Evolutionary conservation across 768 basidiomycete genomes (phyloP).

Genomic region (Lentinula guzmanii): DNA sequence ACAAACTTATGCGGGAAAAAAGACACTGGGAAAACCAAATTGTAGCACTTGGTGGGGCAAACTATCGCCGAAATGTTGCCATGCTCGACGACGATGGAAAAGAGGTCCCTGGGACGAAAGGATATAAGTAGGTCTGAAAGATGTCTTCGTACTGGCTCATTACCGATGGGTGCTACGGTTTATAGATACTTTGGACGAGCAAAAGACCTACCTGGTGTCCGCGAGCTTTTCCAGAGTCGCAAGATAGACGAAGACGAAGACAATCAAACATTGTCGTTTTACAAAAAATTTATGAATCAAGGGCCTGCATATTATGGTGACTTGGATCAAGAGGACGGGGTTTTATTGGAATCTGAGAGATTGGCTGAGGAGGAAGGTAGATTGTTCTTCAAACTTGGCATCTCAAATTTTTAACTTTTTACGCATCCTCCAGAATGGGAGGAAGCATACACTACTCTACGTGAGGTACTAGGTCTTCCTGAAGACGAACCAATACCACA

Average conservation of each 20-base stretch:
- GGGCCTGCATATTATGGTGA: slow-evolving; percentile 91
- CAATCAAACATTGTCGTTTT: slow-evolving; percentile 64
- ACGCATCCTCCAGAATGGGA: slow-evolving; percentile 52
- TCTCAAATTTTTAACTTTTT: background rate
- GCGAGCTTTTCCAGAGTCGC: slow-evolving; percentile 86
- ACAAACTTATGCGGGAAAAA: slow-evolving; percentile 92
- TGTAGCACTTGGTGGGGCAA: slow-evolving; percentile 91
- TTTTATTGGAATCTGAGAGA: slow-evolving; percentile 66
- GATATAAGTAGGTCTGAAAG: slow-evolving; percentile 74
- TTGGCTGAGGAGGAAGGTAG: slow-evolving; percentile 69
- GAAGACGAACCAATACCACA: slow-evolving; percentile 50
- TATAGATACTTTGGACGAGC: slow-evolving; percentile 93
- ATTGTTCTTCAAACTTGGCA: slow-evolving; percentile 13
- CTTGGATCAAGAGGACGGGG: slow-evolving; percentile 68
- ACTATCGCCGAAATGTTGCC: slow-evolving; percentile 88
- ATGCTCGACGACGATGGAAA: slow-evolving; percentile 94
- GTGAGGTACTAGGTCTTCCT: slow-evolving; percentile 46
- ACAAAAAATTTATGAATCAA: slow-evolving; percentile 86
- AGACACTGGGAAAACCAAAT: slow-evolving; percentile 98
- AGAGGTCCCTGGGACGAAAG: slow-evolving; percentile 94
- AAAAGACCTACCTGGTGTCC: slow-evolving; percentile 91
- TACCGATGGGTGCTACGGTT: background rate
- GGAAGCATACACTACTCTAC: slow-evolving; percentile 50
- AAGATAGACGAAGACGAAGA: slow-evolving; percentile 90
- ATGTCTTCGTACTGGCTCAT: background rate